These are phyloP conservation scores for Cytospora leucostoma DNA, from an alignment of 2,329 filamentous ascomycete genomes.

Conservation along the genomic window DNA sequence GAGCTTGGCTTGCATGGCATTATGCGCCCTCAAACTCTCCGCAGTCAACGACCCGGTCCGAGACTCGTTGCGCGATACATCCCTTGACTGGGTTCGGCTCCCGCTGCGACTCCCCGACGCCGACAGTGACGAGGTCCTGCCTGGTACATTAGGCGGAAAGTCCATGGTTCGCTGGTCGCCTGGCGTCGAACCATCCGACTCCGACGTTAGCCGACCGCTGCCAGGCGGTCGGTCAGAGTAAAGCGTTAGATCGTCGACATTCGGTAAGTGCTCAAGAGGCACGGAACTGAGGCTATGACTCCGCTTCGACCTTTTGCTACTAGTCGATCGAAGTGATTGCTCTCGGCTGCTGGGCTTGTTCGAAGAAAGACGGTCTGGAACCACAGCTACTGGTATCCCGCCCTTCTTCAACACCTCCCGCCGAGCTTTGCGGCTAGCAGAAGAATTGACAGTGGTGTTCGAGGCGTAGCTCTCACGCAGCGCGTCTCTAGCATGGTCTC, in stretches of 20 bases:
- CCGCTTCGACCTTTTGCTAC: constrained; percentile 56
- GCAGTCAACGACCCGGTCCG: constrained; percentile 58
- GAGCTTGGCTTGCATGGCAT: constrained; percentile 34
- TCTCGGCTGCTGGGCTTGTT: constrained; percentile 49
- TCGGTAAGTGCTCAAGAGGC: constrained; percentile 44
- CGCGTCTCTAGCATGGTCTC: constrained; percentile 35
- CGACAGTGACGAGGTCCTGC: constrained; percentile 61
- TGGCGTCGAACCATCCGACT: constrained; percentile 47
- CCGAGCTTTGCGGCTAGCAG: constrained; percentile 57
- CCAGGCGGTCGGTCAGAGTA: constrained; percentile 46
- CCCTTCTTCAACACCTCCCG: constrained; percentile 61
- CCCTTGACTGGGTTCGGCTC: constrained; percentile 14
- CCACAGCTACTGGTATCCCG: constrained; percentile 63
- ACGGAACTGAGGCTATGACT: constrained; percentile 55
- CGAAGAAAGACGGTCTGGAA: constrained; percentile 60
- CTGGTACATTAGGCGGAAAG: constrained; percentile 58
- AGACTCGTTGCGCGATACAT: constrained; percentile 45
- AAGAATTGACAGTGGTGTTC: constrained; percentile 49
- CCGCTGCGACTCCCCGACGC: constrained; percentile 57
- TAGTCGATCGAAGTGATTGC: constrained; percentile 62
- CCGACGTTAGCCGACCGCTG: constrained; percentile 47
- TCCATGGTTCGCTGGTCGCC: constrained; percentile 60
- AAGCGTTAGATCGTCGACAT: constrained; percentile 45
- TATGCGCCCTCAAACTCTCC: constrained; percentile 60
- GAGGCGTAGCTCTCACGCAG: constrained; percentile 51